Conservation (phyloP, 2,329 filamentous ascomycete species). For the Pseudogymnoascus verrucosus region DNA sequence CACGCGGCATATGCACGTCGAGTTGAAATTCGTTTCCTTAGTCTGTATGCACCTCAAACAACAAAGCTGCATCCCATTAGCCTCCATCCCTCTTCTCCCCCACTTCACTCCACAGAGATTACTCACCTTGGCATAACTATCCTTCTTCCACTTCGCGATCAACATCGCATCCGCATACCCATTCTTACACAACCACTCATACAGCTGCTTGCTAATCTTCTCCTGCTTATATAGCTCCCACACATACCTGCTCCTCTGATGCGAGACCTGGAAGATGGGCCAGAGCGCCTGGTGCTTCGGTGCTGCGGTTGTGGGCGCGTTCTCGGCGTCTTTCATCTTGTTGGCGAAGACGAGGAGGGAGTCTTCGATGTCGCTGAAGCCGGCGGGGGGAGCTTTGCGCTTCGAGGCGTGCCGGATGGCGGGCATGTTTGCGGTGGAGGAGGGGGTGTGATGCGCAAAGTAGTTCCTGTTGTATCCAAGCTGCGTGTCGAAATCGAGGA, state of each 20-base stretch:
- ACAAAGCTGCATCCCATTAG: slow-evolving; percentile 55
- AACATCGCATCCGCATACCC: slow-evolving; percentile 89
- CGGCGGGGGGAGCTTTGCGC: slow-evolving; percentile 74
- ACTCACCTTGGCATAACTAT: slow-evolving; percentile 90
- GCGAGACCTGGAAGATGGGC: slow-evolving; percentile 96
- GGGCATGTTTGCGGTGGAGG: slow-evolving; percentile 48
- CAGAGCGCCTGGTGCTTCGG: slow-evolving; percentile 85
- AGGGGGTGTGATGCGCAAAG: background rate
- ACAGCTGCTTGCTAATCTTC: slow-evolving; percentile 83
- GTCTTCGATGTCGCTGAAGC: slow-evolving; percentile 82
- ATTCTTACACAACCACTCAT: slow-evolving; percentile 96
- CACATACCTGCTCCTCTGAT: slow-evolving; percentile 86
- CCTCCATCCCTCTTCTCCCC: background rate
- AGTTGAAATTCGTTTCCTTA: slow-evolving; percentile 99
- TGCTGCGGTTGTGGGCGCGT: slow-evolving; percentile 71
- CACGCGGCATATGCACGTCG: slow-evolving; percentile 93
- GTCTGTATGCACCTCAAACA: slow-evolving; percentile 95
- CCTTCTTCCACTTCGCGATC: slow-evolving; percentile 99
- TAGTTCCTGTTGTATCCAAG: too few relatives aligned
- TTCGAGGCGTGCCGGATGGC: slow-evolving; percentile 67
- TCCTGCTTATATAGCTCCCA: slow-evolving; percentile 98
- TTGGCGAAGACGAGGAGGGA: slow-evolving; percentile 78
- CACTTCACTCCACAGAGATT: slow-evolving; percentile 12
- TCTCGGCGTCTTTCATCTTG: slow-evolving; percentile 94
- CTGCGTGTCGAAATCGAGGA: background rate